Evolutionary conservation across 106 monocot species (phyloP).

Genomic region (Chionographis japonica): DNA sequence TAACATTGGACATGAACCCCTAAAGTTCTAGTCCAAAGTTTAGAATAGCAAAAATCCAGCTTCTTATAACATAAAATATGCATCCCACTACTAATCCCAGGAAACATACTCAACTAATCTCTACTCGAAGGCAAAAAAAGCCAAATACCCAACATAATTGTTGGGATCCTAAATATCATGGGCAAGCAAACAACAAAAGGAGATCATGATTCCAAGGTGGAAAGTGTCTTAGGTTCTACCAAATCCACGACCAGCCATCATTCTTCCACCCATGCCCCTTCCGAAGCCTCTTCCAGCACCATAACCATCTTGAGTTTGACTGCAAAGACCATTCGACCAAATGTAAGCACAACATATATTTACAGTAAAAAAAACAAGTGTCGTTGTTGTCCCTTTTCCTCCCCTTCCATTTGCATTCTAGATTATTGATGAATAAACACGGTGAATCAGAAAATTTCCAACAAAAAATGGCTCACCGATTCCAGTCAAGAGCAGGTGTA

Average conservation of each 20-base stretch:
- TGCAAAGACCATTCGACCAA: conserved; percentile 19
- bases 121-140: too few species aligned
- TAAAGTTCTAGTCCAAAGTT: too few species aligned
- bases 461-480: conserved; percentile 33
- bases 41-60: too few species aligned
- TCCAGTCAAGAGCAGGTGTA: conserved; percentile 89
- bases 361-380: not conserved
- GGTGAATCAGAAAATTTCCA: not conserved
- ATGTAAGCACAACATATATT: conserved; percentile 1
- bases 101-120: too few species aligned
- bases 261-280: conserved; percentile 86
- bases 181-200: too few species aligned
- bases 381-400: not conserved
- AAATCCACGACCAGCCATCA: conserved; percentile 77
- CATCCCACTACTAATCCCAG: too few species aligned
- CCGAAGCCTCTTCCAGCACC: conserved; percentile 90
- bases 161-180: too few species aligned
- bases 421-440: not conserved
- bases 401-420: not conserved
- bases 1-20: too few species aligned
- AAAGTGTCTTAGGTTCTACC: conserved; percentile 34
- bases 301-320: conserved; percentile 64
- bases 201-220: not conserved
- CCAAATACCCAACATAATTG: too few species aligned
- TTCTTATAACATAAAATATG: too few species aligned